Evolutionary conservation across 225 moss, liverwort and hornwort genomes (phyloP), one percentile per base, ranked within the genome.

Genomic region (Ulota crispa): DNA sequence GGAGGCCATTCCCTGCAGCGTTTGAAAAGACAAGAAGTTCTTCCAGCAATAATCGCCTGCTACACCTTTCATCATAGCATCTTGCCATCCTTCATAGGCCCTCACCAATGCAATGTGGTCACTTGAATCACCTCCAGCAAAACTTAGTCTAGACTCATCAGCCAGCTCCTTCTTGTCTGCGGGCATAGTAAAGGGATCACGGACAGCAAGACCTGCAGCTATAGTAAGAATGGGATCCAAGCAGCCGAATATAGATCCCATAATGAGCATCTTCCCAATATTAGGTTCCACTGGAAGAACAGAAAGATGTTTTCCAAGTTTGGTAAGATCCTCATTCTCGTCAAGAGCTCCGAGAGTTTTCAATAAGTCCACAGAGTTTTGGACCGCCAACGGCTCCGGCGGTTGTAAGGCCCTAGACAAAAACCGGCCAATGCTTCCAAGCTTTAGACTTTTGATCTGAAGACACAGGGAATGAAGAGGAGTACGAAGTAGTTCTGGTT

Each of bases 381-480:
- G 94, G 8, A 99, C 99, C 59, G 99, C 94, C 80, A 91, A 86
- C 30, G 89, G 73, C 82, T 96, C 99, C 15, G 99, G 99, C 68
- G 99, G 96, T 76, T 99, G 99, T 24, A 99, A 82, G 21, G 99
- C 99, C 39, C 92, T 92, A 1, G 96, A 91, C 59, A 99, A 66
- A 81, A 99, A 99, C 79, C 93, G 90, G 42, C 89, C 86, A 72
- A 99, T 91, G 73, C 94, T 93, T 59, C 94, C 99, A 15, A 99
- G 87, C 32, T 92, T 94, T 52, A 99, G 84, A 78, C 99, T 99
- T 87, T 96, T 99, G 73, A 99, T 99, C 83, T 96, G 96, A 61
- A 99, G 86, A 85, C 99, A 99, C 24, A 99, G 87, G 21, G 99
- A 93, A 86, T 99, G 99, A 80, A 99, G 89, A 13, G 99, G 99